Conservation (phyloP, 805 yeast species). For the Sugiyamaella boreocaroliniensis region DNA sequence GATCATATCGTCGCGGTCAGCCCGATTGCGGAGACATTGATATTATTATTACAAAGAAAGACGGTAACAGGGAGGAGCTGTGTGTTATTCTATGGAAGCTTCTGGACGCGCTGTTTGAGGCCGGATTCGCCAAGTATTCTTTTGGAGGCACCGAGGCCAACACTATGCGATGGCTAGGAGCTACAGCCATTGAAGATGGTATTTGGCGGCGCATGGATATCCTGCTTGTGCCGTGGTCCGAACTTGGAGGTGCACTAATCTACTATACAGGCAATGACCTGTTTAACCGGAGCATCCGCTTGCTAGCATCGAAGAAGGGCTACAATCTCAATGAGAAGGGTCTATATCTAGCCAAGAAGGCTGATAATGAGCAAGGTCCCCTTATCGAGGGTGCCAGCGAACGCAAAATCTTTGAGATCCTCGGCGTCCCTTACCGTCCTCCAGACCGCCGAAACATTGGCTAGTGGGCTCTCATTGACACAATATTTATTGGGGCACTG, state of each 20-base stretch:
- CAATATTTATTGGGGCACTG: not conserved
- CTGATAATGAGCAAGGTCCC: slow-evolving; percentile 13
- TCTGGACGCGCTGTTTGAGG: slow-evolving; percentile 22
- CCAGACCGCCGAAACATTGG: slow-evolving; percentile 31
- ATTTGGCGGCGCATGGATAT: slow-evolving; percentile 51
- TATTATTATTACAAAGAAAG: slow-evolving; percentile 38
- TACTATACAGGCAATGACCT: slow-evolving; percentile 51
- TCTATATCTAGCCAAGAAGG: slow-evolving; percentile 24
- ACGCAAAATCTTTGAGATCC: slow-evolving; percentile 37
- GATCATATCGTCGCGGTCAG: slow-evolving; percentile 48
- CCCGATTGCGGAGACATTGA: slow-evolving; percentile 47
- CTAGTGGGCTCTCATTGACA: slow-evolving; percentile 1
- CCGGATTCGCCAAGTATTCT: slow-evolving; percentile 34
- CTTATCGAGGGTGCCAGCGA: slow-evolving; percentile 42
- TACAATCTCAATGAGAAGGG: slow-evolving; percentile 40
- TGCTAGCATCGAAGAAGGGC: slow-evolving; percentile 38
- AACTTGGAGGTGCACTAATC: slow-evolving; percentile 42
- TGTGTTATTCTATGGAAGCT: slow-evolving; percentile 21
- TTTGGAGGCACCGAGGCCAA: slow-evolving; percentile 22
- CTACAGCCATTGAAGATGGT: slow-evolving; percentile 24
- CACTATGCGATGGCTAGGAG: slow-evolving; percentile 30
- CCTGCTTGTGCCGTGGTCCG: slow-evolving; percentile 39
- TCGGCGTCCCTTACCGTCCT: slow-evolving; percentile 36
- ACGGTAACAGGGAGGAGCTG: slow-evolving; percentile 25
- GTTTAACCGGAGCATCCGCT: slow-evolving; percentile 44